Percentiles rank a stretch among this genome's conserved stretches.
Conservation (phyloP, 805 yeast genomes). For the Starmerella khaoyaiensis region DNA sequence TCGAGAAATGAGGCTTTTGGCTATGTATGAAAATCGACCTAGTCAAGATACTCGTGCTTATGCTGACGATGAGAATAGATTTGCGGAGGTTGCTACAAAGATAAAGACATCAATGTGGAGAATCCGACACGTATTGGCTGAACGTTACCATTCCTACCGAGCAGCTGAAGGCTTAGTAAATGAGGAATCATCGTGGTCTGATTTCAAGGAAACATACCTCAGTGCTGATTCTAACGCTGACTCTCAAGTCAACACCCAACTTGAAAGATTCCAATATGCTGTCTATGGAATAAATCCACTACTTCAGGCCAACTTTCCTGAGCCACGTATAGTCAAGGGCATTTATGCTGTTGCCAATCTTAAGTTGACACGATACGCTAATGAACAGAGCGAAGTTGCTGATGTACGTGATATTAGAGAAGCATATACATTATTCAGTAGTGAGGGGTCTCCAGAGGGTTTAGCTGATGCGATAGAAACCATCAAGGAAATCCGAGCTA, state of each 20-base stretch:
- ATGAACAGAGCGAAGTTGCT: conserved; percentile 24
- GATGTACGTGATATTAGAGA: conserved; percentile 30
- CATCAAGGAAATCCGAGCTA: conserved; percentile 37
- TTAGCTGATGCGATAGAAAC: conserved; percentile 32
- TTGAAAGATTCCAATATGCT: conserved; percentile 69
- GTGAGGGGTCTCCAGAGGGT: conserved; percentile 34
- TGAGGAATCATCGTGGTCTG: no score
- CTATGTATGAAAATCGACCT: conserved; percentile 24
- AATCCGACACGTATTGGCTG: conserved; percentile 76
- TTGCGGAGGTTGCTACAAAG: conserved; percentile 30
- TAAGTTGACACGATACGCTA: conserved; percentile 43
- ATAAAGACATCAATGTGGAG: conserved; percentile 57
- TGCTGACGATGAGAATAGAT: conserved; percentile 16
- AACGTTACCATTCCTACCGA: conserved; percentile 61
- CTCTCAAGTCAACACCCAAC: conserved; percentile 48
- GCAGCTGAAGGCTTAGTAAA: no score
- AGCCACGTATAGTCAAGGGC: conserved; percentile 51
- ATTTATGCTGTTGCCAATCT: conserved; percentile 54
- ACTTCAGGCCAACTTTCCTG: conserved; percentile 45
- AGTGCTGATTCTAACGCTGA: conserved; percentile 42
- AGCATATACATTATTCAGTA: conserved; percentile 37
- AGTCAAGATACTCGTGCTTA: conserved; percentile 16
- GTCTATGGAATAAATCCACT: conserved; percentile 73
- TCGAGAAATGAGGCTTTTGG: conserved; percentile 57
- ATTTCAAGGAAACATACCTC: conserved; percentile 48